phyloP scores from a whole-genome alignment of 2,329 filamentous ascomycete genomes.

The Lecanosticta acicola region DNA sequence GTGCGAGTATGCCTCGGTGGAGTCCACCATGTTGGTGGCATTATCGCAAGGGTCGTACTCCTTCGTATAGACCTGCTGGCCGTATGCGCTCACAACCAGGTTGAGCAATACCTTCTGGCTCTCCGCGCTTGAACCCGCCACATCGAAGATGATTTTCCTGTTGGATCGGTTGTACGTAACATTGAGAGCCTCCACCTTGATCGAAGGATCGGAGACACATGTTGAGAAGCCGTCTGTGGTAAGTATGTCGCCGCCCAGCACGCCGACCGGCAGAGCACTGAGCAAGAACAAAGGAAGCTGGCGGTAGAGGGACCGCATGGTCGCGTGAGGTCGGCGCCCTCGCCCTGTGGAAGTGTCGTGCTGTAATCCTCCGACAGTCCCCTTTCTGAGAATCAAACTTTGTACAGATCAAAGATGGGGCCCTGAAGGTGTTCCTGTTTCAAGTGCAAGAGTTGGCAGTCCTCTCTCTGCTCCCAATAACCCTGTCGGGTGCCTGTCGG shows the following conservation, averaged over 20 bases:
- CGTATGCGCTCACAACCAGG: slow-evolving; percentile 77
- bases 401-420: slow-evolving; percentile 11
- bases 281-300: slow-evolving; percentile 28
- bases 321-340: slow-evolving; percentile 9
- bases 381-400: too few relatives aligned
- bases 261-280: slow-evolving; percentile 40
- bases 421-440: neutral
- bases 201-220: slow-evolving; percentile 56
- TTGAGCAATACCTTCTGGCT: slow-evolving; percentile 74
- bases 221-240: slow-evolving; percentile 74
- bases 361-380: neutral
- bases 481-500: slow-evolving; percentile 1
- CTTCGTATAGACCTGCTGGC: slow-evolving; percentile 70
- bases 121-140: slow-evolving; percentile 68
- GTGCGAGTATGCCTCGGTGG: slow-evolving; percentile 36
- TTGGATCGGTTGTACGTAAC: slow-evolving; percentile 73
- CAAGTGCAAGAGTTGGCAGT: neutral
- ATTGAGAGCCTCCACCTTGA: slow-evolving; percentile 68
- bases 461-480: neutral
- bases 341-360: neutral
- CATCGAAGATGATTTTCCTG: slow-evolving; percentile 71
- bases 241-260: slow-evolving; percentile 64
- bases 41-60: slow-evolving; percentile 75
- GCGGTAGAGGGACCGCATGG: slow-evolving; percentile 28
- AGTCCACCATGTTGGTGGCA: slow-evolving; percentile 1